Evolutionary conservation across 192 early-diverging fungal species (phyloP), one percentile per base, ranked within the genome.

Genomic region (Chytriomyces confervae): DNA sequence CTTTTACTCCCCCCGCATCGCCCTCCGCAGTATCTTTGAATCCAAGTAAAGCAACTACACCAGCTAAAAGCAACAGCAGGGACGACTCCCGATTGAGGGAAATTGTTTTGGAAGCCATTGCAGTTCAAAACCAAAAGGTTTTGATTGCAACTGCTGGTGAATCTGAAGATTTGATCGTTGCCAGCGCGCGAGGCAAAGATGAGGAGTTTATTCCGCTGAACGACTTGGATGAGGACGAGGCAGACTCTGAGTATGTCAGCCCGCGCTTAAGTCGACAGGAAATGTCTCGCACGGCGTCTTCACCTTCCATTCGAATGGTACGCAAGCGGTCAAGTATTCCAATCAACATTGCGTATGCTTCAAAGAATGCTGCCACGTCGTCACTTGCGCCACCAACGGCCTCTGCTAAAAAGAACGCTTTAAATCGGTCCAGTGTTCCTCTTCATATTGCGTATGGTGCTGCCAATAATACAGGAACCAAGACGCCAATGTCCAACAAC

Each of bases 261-360:
- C 69, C 69, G 23, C 69, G 69, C 16, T 16, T 53, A 8, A 53
- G 9, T 27, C 62, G 27, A 18, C 16, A 24, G 27, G 27, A 64
- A 29, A 64, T 18, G 27, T 64, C 62, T 29, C 66, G 66, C 13
- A 46, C 66, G 5, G 44, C n/a, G 46, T 68, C 66, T 11, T 47
- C 66, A 7, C 66, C 66, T 68, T 68, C 66, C 13, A 68, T 68
- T 68, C 66, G 66, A 2, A 46, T 46, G 29, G 66, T 68, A 11
- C 23, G 44, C 8, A 68, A 68, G 45, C 23, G 66, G 16, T 45
- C 44, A 8, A 68, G 66, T 48, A n/a, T 65, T 13, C 63, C 63
- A 16, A 65, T 24, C 63, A 65, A 65, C 29, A 27, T 29, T 27
- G 18, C 18, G 18, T 65, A n/a, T 4, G 5, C 29, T 27, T 18